A percentile compares a stretch with the other conserved stretches of the same genome.
Conservation (phyloP, 2,329 filamentous ascomycete species). For the Trichophyton mentagrophytes region DNA sequence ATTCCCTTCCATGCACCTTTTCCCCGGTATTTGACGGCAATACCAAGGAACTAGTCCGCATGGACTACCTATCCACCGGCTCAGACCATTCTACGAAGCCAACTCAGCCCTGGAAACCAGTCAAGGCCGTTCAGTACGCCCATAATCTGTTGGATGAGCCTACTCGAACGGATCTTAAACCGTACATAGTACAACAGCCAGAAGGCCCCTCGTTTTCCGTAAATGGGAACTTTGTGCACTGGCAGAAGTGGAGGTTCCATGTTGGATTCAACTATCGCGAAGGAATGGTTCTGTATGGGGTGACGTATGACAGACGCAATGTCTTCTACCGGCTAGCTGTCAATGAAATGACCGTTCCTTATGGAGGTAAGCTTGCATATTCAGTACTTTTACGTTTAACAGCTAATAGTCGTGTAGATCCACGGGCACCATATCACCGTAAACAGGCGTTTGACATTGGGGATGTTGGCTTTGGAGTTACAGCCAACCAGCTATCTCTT, state of each 20-base stretch:
- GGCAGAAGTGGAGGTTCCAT: slow-evolving; percentile 55
- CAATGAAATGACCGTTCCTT: slow-evolving; percentile 51
- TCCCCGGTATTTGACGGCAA: slow-evolving; percentile 53
- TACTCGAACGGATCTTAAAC: slow-evolving; percentile 50
- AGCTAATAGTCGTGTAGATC: slow-evolving; percentile 43
- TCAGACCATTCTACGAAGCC: slow-evolving; percentile 46
- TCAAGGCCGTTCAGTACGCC: slow-evolving; percentile 39
- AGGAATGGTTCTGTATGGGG: slow-evolving; percentile 55
- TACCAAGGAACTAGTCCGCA: slow-evolving; percentile 52
- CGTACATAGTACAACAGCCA: slow-evolving; percentile 51
- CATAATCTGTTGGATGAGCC: slow-evolving; percentile 54
- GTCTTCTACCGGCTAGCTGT: slow-evolving; percentile 55
- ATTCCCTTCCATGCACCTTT: slow-evolving; percentile 54
- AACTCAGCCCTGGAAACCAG: slow-evolving; percentile 44
- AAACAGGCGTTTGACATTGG: slow-evolving; percentile 60
- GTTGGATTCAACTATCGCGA: slow-evolving; percentile 52
- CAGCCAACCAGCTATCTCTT: slow-evolving; percentile 56
- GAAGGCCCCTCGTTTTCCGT: slow-evolving; percentile 51
- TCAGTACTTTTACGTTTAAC: slow-evolving; percentile 1
- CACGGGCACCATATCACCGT: slow-evolving; percentile 54
- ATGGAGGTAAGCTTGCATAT: slow-evolving; percentile 24
- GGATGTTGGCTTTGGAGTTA: slow-evolving; percentile 52
- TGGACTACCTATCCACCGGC: slow-evolving; percentile 57
- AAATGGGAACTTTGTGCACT: slow-evolving; percentile 44
- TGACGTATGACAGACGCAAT: slow-evolving; percentile 49